Base-by-base conservation (phyloP, 1,284 basidiomycete genomes). In the Coniferiporia weirii region DNA sequence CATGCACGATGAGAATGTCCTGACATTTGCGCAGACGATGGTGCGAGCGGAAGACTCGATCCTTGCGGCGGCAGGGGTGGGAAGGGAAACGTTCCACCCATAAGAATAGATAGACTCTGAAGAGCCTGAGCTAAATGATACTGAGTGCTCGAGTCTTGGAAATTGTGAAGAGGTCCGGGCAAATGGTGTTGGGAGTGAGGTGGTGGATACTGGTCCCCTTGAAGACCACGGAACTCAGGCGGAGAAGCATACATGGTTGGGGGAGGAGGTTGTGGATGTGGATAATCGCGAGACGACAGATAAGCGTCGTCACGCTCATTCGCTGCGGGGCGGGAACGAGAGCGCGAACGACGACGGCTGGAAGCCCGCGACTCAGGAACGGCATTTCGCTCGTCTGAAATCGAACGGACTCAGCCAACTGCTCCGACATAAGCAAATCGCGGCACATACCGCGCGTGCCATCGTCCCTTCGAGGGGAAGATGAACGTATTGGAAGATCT, bases 131-230 rank as follows among this genome's bases (percentile, higher is more conserved):
- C 59, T 34, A 61, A 43, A 40, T 57, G 59, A 22, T 53, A 53
- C 46, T 61, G 59, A 15, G 59, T 55, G n/a, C 15, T 45, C 17
- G 59, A 51, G 15, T 56, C 54, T 27, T 61, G 59, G n/a, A 61
- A 53, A 32, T 54, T 57, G 8, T 50, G 52, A 20, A 47, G 22
- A 0, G 50, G 49, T 22, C 35, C 43, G 20, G 49, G 32, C 32
- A 12, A 19, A 2, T 54, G 38, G 13, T 47, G 56, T 20, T 52
- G 56, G 13, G 50, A 40, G 7, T 27, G 7, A 19, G 20, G 12
- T 22, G 56, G 27, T 17, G 35, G 7, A 45, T n/a, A 32, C 17
- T 40, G 36, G 34, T 17, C 36, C 22, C 17, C 12, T 17, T 15
- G n/a, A 34, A 19, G 43, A 32, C 19, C 34, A 17, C 52, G 48